phyloP scores from a whole-genome alignment of 352 stramenopile species.

The Globisporangium polare region DNA sequence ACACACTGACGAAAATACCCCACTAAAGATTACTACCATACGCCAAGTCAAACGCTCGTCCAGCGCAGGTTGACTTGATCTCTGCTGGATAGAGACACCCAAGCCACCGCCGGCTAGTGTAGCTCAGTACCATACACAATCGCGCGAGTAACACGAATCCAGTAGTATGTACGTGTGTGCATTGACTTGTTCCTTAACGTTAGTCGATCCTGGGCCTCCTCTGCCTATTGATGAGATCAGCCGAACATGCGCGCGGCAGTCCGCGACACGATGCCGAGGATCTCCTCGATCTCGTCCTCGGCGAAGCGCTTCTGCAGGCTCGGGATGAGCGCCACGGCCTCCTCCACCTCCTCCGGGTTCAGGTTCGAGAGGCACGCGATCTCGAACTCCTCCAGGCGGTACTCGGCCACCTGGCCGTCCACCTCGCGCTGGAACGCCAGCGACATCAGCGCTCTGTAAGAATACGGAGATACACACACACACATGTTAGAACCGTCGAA shows the following conservation, averaged over 20 bases:
- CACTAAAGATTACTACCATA: not conserved
- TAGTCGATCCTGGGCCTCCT: not conserved
- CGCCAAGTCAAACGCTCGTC: not conserved
- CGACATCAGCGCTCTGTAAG: conserved; percentile 74
- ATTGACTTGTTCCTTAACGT: conserved; percentile 2
- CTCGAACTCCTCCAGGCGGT: conserved; percentile 87
- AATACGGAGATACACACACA: not conserved
- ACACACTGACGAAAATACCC: not conserved
- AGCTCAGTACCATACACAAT: not conserved
- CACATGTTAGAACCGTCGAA: not conserved
- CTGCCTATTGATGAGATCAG: too few species aligned
- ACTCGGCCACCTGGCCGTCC: conserved; percentile 60
- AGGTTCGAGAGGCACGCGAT: conserved; percentile 88
- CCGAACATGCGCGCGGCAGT: conserved; percentile 86
- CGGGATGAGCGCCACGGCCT: conserved; percentile 84
- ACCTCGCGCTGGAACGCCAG: conserved; percentile 81
- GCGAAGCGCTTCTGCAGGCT: conserved; percentile 86
- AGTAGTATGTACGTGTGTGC: too few species aligned
- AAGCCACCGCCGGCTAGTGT: too few species aligned
- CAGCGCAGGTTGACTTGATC: too few species aligned
- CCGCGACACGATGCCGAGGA: conserved; percentile 84
- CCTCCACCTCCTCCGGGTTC: conserved; percentile 87
- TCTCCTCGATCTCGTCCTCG: conserved; percentile 90
- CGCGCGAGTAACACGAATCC: too few species aligned
- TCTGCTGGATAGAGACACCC: too few species aligned